Base-by-base conservation (phyloP, 192 early-diverging fungal genomes). In the Coemansia sp. region DNA sequence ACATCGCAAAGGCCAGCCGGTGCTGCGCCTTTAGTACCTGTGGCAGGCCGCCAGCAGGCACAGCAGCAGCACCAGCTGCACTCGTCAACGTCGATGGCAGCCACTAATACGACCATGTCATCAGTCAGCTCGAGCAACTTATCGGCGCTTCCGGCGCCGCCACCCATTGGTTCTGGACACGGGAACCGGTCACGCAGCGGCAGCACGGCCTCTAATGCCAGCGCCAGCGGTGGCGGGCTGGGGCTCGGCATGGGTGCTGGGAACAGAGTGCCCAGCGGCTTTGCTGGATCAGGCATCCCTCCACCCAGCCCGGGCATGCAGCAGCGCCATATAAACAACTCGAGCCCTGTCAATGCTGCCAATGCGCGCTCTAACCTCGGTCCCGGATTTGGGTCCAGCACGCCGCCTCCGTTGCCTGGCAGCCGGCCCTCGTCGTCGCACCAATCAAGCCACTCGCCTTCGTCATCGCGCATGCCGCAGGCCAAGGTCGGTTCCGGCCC, bases 351-450 rank as follows among this genome's bases (percentile, higher is more conserved):
- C 29, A 66, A 58, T 54, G 33, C 53, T 18, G 31, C 56, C 30
- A 37, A 42, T 38, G 47, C 52, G 35, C 63, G 64, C 34, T 42
- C 70, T 13, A 67, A 60, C 40, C n/a, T 67, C 25, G 70, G 64
- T 13, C 38, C 59, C 13, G 65, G 65, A 0, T 63, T 59, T 31
- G 34, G 45, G 23, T 38, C 64, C 21, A 56, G 56, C 64, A 74
- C 70, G 26, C 70, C 70, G 38, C 70, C 70, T 3, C 56, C 58
- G 6, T 31, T 18, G 13, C 11, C 49, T 0, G 52, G 53, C 46
- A 76, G 73, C 51, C 66, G 73, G n/a, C 73, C 73, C 3, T 69
- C 73, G 46, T 76, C 73, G 34, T 43, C 73, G 14, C 73, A 76
- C 54, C 56, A 63, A 14, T 51, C 50, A 23, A 53, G 32, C 48